Evolutionary conservation across 805 yeast genomes (phyloP).

Genomic region (Nakazawaea laoshanensis): DNA sequence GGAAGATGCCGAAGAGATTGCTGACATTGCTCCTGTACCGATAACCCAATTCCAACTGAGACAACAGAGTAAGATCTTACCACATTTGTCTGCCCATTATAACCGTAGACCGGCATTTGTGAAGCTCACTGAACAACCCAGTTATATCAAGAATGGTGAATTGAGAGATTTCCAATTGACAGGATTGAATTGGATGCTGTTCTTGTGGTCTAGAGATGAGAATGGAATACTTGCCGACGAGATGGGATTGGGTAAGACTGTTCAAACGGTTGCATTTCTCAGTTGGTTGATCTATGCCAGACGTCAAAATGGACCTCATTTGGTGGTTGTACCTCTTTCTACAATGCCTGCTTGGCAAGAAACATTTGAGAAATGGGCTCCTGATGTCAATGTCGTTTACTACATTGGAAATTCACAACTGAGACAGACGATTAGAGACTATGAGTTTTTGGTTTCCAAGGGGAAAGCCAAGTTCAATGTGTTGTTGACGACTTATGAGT

Average conservation of each 20-base stretch:
- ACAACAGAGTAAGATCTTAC: constrained; percentile 74
- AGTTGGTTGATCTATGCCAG: constrained; percentile 94
- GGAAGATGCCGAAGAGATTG: constrained; percentile 89
- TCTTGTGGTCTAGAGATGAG: constrained; percentile 94
- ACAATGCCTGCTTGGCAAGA: constrained; percentile 99
- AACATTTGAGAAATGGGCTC: constrained; percentile 96
- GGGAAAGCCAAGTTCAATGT: constrained; percentile 82
- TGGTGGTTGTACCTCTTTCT: constrained; percentile 92
- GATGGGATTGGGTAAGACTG: constrained; percentile 98
- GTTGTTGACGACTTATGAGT: constrained; percentile 92
- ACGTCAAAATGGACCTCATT: constrained; percentile 94
- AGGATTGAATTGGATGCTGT: constrained; percentile 99
- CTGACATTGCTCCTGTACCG: constrained; percentile 72
- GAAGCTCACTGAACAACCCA: constrained; percentile 79
- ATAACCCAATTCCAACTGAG: constrained; percentile 80
- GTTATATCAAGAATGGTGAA: constrained; percentile 83
- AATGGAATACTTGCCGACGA: constrained; percentile 97
- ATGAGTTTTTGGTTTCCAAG: constrained; percentile 69
- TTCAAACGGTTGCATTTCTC: constrained; percentile 89
- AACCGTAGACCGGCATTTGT: constrained; percentile 83
- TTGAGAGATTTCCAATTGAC: constrained; percentile 96
- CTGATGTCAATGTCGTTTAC: constrained; percentile 87
- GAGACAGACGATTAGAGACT: constrained; percentile 71
- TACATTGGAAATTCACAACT: constrained; percentile 90
- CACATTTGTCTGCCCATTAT: constrained; percentile 72